These are phyloP conservation scores for Pythium folliculosum DNA, from an alignment of 352 stramenopile genomes.

Conservation along the genomic window DNA sequence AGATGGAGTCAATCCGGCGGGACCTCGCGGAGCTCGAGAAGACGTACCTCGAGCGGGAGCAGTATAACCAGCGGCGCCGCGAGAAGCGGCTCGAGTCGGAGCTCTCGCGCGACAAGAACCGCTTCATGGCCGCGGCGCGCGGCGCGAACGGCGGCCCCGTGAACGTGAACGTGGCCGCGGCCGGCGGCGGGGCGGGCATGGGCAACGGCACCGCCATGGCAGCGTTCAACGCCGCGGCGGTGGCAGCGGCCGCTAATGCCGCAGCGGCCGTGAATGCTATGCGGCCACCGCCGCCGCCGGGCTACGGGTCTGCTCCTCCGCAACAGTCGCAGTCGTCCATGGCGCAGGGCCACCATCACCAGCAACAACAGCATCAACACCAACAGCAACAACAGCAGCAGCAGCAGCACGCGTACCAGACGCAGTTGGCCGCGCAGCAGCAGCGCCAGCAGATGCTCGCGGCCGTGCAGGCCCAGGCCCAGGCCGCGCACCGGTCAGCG, in stretches of 20 bases:
- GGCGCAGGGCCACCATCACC: neutral
- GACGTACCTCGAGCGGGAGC: conserved; percentile 95
- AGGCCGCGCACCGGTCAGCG: conserved; percentile 15
- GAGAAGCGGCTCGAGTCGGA: conserved; percentile 86
- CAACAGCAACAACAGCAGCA: conserved; percentile 32
- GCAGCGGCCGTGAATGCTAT: conserved; percentile 20
- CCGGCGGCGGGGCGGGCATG: neutral
- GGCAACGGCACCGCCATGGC: conserved; percentile 19
- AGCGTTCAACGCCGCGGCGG: conserved; percentile 19
- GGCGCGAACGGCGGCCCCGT: neutral
- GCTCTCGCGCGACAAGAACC: conserved; percentile 71
- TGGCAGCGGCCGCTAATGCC: conserved; percentile 12
- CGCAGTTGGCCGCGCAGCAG: conserved; percentile 25
- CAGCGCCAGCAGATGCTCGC: conserved; percentile 36
- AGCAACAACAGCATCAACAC: conserved; percentile 4
- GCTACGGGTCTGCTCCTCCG: neutral
- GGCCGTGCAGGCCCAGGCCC: conserved; percentile 22
- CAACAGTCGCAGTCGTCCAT: conserved; percentile 8
- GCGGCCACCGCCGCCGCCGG: conserved; percentile 13
- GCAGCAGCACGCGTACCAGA: conserved; percentile 28
- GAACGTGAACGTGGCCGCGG: neutral
- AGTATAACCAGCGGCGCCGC: conserved; percentile 93
- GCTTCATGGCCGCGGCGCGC: conserved; percentile 37
- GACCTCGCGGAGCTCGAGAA: conserved; percentile 92
- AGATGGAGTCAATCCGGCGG: conserved; percentile 76